Percentiles rank a stretch among this genome's conserved stretches.
Evolutionary conservation across 2,329 filamentous ascomycete species (phyloP).

Genomic region (Apiospora aurea): DNA sequence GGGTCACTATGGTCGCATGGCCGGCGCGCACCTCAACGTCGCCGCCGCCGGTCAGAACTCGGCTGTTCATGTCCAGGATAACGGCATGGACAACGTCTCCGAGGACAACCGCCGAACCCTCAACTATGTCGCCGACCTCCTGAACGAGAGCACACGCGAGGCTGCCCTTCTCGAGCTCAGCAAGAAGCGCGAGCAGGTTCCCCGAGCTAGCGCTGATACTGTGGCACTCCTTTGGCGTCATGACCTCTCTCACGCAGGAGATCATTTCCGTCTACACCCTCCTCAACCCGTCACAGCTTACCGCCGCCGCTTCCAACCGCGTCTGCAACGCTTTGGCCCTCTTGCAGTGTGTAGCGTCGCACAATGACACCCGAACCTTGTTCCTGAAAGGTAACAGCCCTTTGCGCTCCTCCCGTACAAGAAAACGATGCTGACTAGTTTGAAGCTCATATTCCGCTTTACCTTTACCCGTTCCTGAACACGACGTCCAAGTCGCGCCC

Average conservation of each 20-base stretch:
- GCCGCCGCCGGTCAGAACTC: constrained; percentile 47
- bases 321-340: constrained; percentile 97
- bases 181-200: constrained; percentile 98
- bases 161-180: constrained; percentile 92
- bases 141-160: constrained; percentile 87
- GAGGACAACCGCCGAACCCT: constrained; percentile 95
- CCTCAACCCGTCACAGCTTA: constrained; percentile 95
- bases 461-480: constrained; percentile 97
- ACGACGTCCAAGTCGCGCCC: constrained; percentile 97
- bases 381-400: constrained; percentile 80
- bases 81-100: constrained; percentile 71
- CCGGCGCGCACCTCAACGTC: constrained; percentile 66
- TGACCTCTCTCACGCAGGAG: constrained; percentile 96
- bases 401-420: not conserved
- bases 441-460: constrained; percentile 94
- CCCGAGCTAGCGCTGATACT: constrained; percentile 94
- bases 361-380: constrained; percentile 92
- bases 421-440: constrained; percentile 23
- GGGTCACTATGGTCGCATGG: constrained; percentile 77
- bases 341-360: constrained; percentile 94
- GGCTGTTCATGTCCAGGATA: constrained; percentile 60
- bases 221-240: constrained; percentile 99
- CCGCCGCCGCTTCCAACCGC: constrained; percentile 94
- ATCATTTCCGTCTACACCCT: constrained; percentile 99
- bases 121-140: constrained; percentile 88